Evolutionary conservation across 208 protist genomes (phyloP), one percentile per base, ranked within the genome.

Genomic region (Trypanosomatidae sp.): DNA sequence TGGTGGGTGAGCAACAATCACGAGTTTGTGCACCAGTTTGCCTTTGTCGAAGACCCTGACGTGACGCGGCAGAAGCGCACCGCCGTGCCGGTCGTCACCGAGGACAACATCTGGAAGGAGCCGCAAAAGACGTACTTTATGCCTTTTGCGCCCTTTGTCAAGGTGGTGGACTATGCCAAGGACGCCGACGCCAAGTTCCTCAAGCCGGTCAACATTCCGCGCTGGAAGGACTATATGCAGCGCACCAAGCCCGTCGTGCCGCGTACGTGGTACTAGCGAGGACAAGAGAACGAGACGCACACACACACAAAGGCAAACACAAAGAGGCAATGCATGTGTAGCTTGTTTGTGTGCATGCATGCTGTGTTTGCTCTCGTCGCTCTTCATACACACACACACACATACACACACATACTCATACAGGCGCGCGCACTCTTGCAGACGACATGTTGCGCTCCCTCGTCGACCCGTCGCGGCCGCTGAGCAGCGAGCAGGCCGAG

Each of bases 211-310:
- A 93, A 87, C 61, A 50, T 93, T 18, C 84, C 84, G 1, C 69
- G 80, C 13, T 93, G 84, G 80, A 93, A 93, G 65, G 84, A 93
- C 48, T 93, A 88, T 63, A 93, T 93, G 84, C 75, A 85, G 48
- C 79, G 84, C 33, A 83, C 77, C 18, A 93, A 88, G 59, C 84
- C 84, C 3, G 68, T 89, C 0, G 60, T 93, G 20, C 84, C 84
- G 5, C 65, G 84, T 16, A 93, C 84, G 3, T 93, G 84, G 84
- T 93, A 93, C 35, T 92, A 78, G 30, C 11, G n/a, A 35, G n/a
- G n/a, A 35, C 30, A 35, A 35, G 30, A 35, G n/a, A 35, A 15
- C 11, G n/a, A 15, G 30, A 35, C 30, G 30, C 30, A 35, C 11
- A 35, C 11, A 35, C 11, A 35, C 11, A 35, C 11, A 35, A 35